Conservation (phyloP, 2,329 filamentous ascomycete species). For the Cadophora sp. region DNA sequence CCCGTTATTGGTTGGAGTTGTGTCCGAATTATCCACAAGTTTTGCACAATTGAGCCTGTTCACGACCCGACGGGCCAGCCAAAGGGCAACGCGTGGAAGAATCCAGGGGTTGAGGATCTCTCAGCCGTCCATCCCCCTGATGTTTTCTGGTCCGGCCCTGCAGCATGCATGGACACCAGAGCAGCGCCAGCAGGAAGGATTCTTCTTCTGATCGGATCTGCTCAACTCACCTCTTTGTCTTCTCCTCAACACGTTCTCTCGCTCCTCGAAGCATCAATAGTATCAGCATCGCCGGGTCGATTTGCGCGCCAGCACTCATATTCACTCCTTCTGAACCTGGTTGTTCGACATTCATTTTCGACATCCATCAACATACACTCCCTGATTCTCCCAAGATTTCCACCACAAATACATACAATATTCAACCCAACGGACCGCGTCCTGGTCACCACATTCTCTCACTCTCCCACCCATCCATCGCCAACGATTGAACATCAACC, state of each 20-base stretch:
- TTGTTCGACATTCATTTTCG: constrained; percentile 43
- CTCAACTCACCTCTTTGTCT: constrained; percentile 20
- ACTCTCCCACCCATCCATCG: not conserved
- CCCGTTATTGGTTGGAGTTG: not conserved
- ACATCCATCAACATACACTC: constrained; percentile 28
- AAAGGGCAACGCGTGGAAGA: constrained; percentile 12
- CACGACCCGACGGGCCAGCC: constrained; percentile 5
- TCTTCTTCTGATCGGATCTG: constrained; percentile 7
- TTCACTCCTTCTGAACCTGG: constrained; percentile 40
- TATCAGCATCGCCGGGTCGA: constrained; percentile 38
- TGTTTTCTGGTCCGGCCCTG: constrained; percentile 12
- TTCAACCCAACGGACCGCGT: constrained; percentile 15
- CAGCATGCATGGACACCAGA: not conserved
- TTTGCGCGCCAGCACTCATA: constrained; percentile 28
- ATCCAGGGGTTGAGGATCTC: constrained; percentile 7
- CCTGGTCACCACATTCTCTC: constrained; percentile 21
- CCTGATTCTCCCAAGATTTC: not conserved
- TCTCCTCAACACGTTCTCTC: constrained; percentile 29
- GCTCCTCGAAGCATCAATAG: constrained; percentile 29
- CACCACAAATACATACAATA: constrained; percentile 2
- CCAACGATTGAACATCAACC: constrained; percentile 13
- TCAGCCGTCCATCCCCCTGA: not conserved
- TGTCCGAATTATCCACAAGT: constrained; percentile 7
- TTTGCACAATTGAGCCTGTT: constrained; percentile 16
- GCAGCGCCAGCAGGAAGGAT: constrained; percentile 14